These are phyloP conservation scores for Paecilomyces niveus DNA, from an alignment of 2,329 filamentous ascomycete genomes.

Conservation along the genomic window DNA sequence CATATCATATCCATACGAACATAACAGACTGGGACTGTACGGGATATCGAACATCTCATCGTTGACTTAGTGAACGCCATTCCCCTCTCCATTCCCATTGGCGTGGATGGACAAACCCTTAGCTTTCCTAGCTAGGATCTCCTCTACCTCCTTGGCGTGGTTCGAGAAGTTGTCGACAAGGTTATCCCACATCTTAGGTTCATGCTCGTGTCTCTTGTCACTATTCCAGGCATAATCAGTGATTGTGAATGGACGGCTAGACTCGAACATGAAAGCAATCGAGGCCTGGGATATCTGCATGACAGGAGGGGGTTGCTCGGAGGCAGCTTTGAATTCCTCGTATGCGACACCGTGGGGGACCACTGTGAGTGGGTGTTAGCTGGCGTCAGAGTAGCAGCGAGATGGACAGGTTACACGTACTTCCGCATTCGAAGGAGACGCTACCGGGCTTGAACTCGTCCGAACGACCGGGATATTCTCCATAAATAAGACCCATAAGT, in stretches of 20 bases:
- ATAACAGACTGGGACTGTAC: background rate
- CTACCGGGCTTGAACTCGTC: conserved; percentile 27
- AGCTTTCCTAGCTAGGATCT: conserved; percentile 30
- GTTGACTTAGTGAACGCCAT: background rate
- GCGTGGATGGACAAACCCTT: conserved; percentile 9
- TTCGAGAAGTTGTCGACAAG: conserved; percentile 47
- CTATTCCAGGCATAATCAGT: conserved; percentile 30
- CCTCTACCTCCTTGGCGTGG: conserved; percentile 42
- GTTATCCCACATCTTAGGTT: conserved; percentile 49
- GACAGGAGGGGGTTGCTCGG: conserved; percentile 17
- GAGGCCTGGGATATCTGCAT: conserved; percentile 26
- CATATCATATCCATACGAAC: background rate
- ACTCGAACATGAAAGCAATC: conserved; percentile 31
- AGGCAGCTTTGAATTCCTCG: conserved; percentile 26
- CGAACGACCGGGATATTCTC: conserved; percentile 26
- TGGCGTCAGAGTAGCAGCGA: background rate
- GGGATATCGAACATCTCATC: background rate
- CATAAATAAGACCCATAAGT: conserved; percentile 32
- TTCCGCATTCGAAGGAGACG: conserved; percentile 29
- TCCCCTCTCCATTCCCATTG: background rate
- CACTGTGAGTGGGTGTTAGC: conserved; percentile 12
- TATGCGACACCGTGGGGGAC: conserved; percentile 30
- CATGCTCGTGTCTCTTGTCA: conserved; percentile 38
- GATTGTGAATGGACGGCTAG: conserved; percentile 26
- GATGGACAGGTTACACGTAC: conserved; percentile 10